These are phyloP conservation scores for Prunus dulcis DNA, from an alignment of 306 rosid genomes.

Conservation along the genomic window DNA sequence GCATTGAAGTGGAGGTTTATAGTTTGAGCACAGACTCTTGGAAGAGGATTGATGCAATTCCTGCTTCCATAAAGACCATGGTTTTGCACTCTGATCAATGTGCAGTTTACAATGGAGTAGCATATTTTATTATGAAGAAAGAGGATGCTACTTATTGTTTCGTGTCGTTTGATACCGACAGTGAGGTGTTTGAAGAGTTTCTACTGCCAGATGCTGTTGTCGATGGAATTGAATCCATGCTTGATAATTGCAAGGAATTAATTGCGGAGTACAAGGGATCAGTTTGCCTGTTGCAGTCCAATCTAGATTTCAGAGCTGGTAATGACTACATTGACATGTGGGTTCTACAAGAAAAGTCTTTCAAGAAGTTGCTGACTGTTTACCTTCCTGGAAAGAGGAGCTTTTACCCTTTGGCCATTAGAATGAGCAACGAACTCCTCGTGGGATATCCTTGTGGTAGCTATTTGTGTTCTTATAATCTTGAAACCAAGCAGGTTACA, in stretches of 20 bases:
- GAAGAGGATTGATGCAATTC: neutral
- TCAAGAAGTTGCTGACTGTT: too few species aligned
- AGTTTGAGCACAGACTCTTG: neutral
- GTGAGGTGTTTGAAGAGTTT: constrained; percentile 1
- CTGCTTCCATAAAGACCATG: neutral
- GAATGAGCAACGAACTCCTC: neutral
- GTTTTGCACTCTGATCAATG: neutral
- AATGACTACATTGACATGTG: neutral
- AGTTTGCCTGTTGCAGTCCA: neutral
- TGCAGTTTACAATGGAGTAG: neutral
- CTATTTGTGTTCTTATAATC: neutral
- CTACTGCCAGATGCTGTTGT: neutral
- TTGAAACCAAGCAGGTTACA: neutral
- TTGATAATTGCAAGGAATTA: neutral
- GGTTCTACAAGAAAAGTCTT: neutral
- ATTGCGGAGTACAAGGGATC: neutral
- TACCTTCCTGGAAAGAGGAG: too few species aligned
- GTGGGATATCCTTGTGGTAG: neutral
- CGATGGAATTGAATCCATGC: neutral
- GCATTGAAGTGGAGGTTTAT: neutral
- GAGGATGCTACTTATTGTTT: neutral
- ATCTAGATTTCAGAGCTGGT: neutral
- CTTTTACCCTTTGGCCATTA: too few species aligned
- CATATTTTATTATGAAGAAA: neutral
- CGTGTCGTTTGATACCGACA: constrained; percentile 8